phyloP scores from a whole-genome alignment of 345 rosid genomes.

The Gossypium mustelinum region DNA sequence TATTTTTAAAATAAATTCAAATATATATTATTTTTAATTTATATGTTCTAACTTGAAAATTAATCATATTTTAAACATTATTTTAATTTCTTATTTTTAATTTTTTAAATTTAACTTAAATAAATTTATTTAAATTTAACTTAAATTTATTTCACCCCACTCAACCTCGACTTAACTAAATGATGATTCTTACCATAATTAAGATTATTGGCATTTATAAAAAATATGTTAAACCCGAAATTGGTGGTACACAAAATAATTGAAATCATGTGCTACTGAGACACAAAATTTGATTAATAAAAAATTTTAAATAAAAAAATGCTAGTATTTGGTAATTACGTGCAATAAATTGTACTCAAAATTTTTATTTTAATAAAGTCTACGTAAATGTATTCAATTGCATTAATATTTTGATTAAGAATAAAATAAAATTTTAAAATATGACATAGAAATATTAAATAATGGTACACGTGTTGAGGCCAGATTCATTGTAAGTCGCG shows the following conservation, averaged over 20 bases:
- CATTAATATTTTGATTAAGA: background rate
- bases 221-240: background rate
- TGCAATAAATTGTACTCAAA: background rate
- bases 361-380: background rate
- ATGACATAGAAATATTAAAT: background rate
- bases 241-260: background rate
- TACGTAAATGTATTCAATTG: background rate
- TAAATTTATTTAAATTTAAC: too few species aligned
- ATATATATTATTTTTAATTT: too few species aligned
- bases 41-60: too few species aligned
- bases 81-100: too few species aligned
- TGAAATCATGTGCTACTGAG: background rate
- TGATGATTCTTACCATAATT: too few species aligned
- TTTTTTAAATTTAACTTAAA: too few species aligned
- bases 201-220: too few species aligned
- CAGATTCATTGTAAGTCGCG: conserved; percentile 9
- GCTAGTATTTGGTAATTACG: background rate
- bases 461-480: conserved; percentile 5
- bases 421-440: background rate
- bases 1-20: too few species aligned
- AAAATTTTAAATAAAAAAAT: background rate
- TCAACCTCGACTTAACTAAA: too few species aligned
- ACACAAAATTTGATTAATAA: background rate
- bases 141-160: too few species aligned
- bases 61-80: too few species aligned